phyloP scores from a whole-genome alignment of 257 asterid species.

The Cordia subcordata region DNA sequence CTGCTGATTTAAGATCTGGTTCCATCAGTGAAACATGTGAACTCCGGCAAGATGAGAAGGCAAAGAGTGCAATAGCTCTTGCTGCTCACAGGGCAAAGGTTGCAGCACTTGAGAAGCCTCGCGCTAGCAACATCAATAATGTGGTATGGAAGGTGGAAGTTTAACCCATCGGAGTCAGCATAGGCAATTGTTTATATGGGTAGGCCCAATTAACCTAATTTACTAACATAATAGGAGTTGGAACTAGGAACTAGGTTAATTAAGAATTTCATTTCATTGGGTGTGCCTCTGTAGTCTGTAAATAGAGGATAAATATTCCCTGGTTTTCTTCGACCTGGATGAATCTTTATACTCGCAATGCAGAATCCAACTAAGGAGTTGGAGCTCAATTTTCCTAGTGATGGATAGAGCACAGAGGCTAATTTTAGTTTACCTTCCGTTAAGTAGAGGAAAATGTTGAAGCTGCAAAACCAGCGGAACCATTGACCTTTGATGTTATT shows the following conservation, averaged over 20 bases:
- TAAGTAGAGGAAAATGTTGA: conserved; percentile 33
- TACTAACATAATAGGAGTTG: conserved; percentile 51
- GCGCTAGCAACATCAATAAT: conserved; percentile 1
- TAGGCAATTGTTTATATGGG: conserved; percentile 41
- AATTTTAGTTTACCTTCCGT: conserved; percentile 28
- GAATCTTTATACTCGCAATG: conserved; percentile 17
- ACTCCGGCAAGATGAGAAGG: conserved; percentile 6
- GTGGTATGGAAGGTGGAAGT: neutral
- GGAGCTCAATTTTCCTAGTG: conserved; percentile 54
- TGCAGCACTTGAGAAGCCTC: conserved; percentile 10
- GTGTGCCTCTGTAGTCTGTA: conserved; percentile 17
- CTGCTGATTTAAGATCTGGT: conserved; percentile 4
- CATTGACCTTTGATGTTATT: conserved; percentile 20
- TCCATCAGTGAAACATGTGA: conserved; percentile 15
- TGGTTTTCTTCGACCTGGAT: conserved; percentile 14
- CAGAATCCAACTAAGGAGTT: conserved; percentile 51
- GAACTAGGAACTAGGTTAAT: conserved; percentile 26
- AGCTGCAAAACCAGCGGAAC: conserved; percentile 36
- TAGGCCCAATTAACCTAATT: conserved; percentile 36
- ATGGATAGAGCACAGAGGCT: conserved; percentile 46
- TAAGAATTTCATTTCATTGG: conserved; percentile 7
- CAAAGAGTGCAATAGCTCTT: conserved; percentile 2
- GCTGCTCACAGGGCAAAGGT: conserved; percentile 17
- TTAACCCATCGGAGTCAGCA: neutral
- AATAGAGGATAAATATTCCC: conserved; percentile 26